Evolutionary conservation across 257 asterid genomes (phyloP).

Genomic region (Pogostemon cablin): DNA sequence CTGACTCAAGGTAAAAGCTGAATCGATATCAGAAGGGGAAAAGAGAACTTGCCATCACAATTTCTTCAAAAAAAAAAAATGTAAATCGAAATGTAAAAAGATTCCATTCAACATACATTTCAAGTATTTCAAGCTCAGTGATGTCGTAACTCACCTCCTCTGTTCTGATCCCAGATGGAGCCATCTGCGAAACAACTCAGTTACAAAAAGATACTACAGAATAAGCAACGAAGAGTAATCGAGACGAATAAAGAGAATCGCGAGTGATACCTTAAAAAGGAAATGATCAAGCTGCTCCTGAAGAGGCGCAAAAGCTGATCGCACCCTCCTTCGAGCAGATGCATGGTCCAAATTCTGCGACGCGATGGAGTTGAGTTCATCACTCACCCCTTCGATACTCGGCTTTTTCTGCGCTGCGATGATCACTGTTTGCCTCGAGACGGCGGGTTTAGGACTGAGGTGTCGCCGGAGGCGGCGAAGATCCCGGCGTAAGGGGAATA

Average conservation of each 20-base stretch:
- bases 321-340: constrained; percentile 87
- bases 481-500: constrained; percentile 30
- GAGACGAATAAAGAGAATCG: background rate
- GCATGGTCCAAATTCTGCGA: constrained; percentile 91
- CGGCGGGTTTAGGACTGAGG: constrained; percentile 26
- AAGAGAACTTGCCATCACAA: background rate
- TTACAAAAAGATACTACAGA: background rate
- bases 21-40: background rate
- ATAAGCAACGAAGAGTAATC: constrained; percentile 9
- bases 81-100: background rate
- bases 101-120: background rate
- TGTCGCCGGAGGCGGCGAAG: constrained; percentile 23
- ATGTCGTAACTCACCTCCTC: constrained; percentile 68
- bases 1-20: background rate
- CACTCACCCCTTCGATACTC: constrained; percentile 73
- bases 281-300: constrained; percentile 88
- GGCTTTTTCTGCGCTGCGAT: constrained; percentile 60
- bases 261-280: constrained; percentile 65
- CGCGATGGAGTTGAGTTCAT: constrained; percentile 78
- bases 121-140: background rate
- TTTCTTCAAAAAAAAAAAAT: background rate
- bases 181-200: background rate
- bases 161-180: constrained; percentile 62
- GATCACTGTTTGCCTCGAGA: constrained; percentile 32
- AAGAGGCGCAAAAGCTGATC: constrained; percentile 69